Percentiles rank a stretch among this genome's conserved stretches.
phyloP scores from a whole-genome alignment of 129 eudicot genomes.

The Flaveria linearis region DNA sequence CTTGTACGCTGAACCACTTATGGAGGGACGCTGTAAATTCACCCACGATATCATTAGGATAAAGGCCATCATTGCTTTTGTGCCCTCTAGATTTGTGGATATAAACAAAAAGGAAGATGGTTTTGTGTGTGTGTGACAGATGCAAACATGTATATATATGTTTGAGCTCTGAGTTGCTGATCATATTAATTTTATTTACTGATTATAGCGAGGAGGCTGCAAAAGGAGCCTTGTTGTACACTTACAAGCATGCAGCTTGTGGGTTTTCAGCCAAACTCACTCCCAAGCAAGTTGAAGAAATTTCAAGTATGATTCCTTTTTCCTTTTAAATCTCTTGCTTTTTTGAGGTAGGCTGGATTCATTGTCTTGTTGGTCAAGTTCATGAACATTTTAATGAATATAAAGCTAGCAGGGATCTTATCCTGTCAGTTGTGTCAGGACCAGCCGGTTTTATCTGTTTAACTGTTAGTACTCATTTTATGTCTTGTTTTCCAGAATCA shows the following conservation, averaged over 20 bases:
- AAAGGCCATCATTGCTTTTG: background rate
- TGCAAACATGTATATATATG: conserved; percentile 12
- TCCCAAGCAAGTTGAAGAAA: conserved; percentile 72
- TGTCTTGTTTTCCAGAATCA: background rate
- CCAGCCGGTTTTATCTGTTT: background rate
- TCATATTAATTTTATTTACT: background rate
- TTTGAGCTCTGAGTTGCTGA: conserved; percentile 23
- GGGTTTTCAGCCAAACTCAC: conserved; percentile 97
- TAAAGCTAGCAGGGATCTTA: background rate
- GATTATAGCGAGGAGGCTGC: conserved; percentile 88
- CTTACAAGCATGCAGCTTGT: conserved; percentile 90
- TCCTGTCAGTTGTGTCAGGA: background rate
- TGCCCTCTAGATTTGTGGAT: background rate
- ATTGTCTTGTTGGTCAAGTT: background rate
- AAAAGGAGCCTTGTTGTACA: conserved; percentile 71
- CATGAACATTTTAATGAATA: background rate
- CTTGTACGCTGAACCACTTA: background rate
- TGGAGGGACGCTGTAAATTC: no score
- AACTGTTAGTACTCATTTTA: background rate
- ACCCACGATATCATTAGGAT: background rate
- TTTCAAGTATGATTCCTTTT: conserved; percentile 61
- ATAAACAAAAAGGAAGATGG: background rate
- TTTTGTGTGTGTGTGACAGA: background rate
- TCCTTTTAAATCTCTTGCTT: conserved; percentile 15
- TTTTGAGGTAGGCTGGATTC: background rate